Evolutionary conservation across 306 rosid genomes (phyloP), one percentile per base, ranked within the genome.

Genomic region (Urtica urens): DNA sequence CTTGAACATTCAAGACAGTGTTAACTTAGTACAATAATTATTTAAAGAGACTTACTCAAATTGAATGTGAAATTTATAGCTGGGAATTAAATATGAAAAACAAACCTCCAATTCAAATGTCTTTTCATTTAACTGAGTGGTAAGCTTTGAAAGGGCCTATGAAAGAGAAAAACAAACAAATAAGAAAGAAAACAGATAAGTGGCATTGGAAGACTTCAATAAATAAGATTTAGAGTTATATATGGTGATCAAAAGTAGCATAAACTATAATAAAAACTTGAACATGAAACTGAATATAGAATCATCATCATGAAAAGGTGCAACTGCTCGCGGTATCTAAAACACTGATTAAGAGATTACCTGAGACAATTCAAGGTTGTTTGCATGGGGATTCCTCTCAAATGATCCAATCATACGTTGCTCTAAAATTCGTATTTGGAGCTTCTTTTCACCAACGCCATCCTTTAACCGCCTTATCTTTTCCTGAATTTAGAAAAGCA

Each of bases 71-170:
- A 59, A 49, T 25, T 23, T 23, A 45, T 21, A 56, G 63, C 49
- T 41, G 56, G 45, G 44, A 64, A 67, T 33, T 10, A 25, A 59
- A 55, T 23, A 66, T 26, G 51, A 67, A 48, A 57, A n/a, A 71
- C 87, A 33, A 49, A 86, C 95, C 95, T 86, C 95, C 22, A 86
- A 84, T 71, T 86, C 95, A 23, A 81, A 86, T 35, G 72, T 73
- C 50, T 73, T 81, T 62, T 81, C 82, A 62, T 76, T 86, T 48
- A 81, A 78, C 64, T 73, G 93, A 47, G 72, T 57, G 21, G 87
- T 50, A 58, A 81, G 73, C 78, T 81, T 78, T 65, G 81, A 70
- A 46, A 86, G 53, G 59, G 82, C 79, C 95, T 86, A 54, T 49
- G 68, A 34, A 5, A 54, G 37, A 60, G 55, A 42, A 53, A 40